phyloP scores from a whole-genome alignment of 192 early-diverging fungal genomes.

The Chytriomyces confervae region DNA sequence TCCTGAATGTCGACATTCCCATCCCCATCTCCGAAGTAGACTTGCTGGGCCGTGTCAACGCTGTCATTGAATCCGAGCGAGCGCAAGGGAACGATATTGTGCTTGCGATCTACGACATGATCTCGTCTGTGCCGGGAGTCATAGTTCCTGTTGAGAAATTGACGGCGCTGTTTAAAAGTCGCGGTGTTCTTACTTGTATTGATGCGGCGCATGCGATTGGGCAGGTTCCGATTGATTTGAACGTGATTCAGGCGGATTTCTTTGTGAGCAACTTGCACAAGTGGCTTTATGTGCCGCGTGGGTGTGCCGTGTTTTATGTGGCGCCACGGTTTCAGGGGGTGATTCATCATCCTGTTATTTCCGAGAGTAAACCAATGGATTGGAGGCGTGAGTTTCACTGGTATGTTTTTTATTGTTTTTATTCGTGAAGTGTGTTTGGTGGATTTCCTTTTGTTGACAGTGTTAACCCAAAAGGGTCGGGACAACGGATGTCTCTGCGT shows the following conservation, averaged over 20 bases:
- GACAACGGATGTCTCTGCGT: slow-evolving; percentile 32
- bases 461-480: slow-evolving; percentile 21
- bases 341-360: slow-evolving; percentile 24
- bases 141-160: slow-evolving; percentile 52
- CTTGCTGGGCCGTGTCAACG: slow-evolving; percentile 42
- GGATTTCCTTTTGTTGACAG: no score
- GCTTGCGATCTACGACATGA: slow-evolving; percentile 62
- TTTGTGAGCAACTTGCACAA: slow-evolving; percentile 74
- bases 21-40: slow-evolving; percentile 51
- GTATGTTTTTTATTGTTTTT: neutral
- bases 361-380: neutral
- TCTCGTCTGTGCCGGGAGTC: slow-evolving; percentile 61
- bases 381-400: slow-evolving; percentile 31
- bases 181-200: slow-evolving; percentile 58
- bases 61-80: slow-evolving; percentile 46
- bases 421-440: neutral
- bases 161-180: slow-evolving; percentile 44
- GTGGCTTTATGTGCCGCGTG: slow-evolving; percentile 66
- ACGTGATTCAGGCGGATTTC: slow-evolving; percentile 37
- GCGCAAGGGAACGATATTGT: slow-evolving; percentile 41
- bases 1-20: slow-evolving; percentile 50
- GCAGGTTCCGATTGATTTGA: slow-evolving; percentile 60
- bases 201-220: slow-evolving; percentile 75
- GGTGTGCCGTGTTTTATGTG: slow-evolving; percentile 63
- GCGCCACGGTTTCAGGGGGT: slow-evolving; percentile 51